phyloP scores from a whole-genome alignment of 441 rosid species.

The Capsella rubella region DNA sequence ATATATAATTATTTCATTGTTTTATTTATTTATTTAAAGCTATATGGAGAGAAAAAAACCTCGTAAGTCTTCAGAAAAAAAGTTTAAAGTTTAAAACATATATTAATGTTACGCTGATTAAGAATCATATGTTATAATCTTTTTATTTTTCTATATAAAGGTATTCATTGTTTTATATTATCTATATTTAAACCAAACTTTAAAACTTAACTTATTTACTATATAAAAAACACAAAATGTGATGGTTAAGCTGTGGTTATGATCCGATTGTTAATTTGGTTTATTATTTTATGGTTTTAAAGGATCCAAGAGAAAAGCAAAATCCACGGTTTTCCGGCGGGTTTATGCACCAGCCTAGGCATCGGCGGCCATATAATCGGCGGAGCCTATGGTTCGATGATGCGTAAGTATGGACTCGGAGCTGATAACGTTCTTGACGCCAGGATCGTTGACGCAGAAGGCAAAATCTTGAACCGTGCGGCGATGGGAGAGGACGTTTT shows the following conservation, averaged over 20 bases:
- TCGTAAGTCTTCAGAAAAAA: neutral
- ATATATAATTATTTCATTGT: neutral
- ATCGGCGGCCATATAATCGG: conserved; percentile 57
- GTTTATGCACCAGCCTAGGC: conserved; percentile 51
- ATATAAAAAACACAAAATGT: neutral
- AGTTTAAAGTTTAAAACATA: neutral
- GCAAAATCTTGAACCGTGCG: conserved; percentile 47
- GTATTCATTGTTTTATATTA: too few species aligned
- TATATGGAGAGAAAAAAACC: neutral
- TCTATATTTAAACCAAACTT: neutral
- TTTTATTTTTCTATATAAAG: too few species aligned
- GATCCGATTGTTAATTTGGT: too few species aligned
- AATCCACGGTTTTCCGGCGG: conserved; percentile 56
- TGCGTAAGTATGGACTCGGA: conserved; percentile 55
- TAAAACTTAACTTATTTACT: conserved; percentile 4
- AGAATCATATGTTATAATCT: too few species aligned
- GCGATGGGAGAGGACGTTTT: conserved; percentile 56
- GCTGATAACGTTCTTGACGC: conserved; percentile 59
- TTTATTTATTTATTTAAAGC: neutral
- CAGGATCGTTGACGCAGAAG: conserved; percentile 45
- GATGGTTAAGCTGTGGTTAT: neutral
- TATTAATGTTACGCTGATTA: too few species aligned
- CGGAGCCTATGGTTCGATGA: conserved; percentile 54
- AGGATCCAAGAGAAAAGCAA: conserved; percentile 51
- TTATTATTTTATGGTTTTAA: conserved; percentile 12